Conservation (phyloP, 257 asterid species). For the Capsicum chinense region DNA sequence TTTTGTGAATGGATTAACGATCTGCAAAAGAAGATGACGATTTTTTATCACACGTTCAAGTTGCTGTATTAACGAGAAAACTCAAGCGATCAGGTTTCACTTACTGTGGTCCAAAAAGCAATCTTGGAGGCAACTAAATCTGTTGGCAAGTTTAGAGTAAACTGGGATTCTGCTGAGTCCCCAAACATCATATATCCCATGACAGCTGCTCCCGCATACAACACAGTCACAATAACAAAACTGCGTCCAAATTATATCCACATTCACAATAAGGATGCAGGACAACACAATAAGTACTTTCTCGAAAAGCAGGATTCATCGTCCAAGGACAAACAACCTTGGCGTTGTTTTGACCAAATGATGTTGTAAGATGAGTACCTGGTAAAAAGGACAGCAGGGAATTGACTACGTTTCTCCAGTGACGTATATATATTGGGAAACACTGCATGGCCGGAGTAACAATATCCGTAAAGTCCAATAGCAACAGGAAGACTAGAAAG, state of each 20-base stretch:
- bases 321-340: neutral
- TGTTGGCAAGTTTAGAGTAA: conserved; percentile 91
- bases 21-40: conserved; percentile 54
- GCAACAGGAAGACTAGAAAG: conserved; percentile 93
- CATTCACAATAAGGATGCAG: neutral
- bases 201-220: conserved; percentile 82
- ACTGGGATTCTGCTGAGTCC: conserved; percentile 77
- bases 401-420: conserved; percentile 78
- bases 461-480: conserved; percentile 88
- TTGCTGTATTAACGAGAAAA: conserved; percentile 15
- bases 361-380: conserved; percentile 46
- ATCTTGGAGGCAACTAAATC: conserved; percentile 75
- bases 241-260: conserved; percentile 46
- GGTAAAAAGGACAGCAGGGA: conserved; percentile 70
- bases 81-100: conserved; percentile 23
- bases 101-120: conserved; percentile 95
- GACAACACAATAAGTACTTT: neutral
- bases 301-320: neutral
- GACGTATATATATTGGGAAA: conserved; percentile 93
- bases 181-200: conserved; percentile 89
- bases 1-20: conserved; percentile 94
- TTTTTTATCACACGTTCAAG: conserved; percentile 25
- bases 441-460: conserved; percentile 97
- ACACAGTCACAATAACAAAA: conserved; percentile 71
- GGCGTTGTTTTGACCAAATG: neutral